These are phyloP conservation scores for Setomelanomma holmii DNA, from an alignment of 2,329 filamentous ascomycete genomes.

Conservation along the genomic window DNA sequence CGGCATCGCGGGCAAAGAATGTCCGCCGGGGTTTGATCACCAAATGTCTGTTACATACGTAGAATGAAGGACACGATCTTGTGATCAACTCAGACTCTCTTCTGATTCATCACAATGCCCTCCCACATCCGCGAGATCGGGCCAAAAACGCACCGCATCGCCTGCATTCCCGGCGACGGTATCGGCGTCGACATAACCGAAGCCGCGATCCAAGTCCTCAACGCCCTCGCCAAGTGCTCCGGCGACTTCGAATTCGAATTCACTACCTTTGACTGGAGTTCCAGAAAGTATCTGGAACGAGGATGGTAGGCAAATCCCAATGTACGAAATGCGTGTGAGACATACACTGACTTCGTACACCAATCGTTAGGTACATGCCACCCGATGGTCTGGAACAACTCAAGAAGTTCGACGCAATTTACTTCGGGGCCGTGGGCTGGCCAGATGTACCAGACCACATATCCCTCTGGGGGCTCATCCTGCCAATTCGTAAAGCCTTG, in stretches of 20 bases:
- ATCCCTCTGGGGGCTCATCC: conserved; percentile 70
- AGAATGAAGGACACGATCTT: too few species aligned
- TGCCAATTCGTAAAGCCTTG: conserved; percentile 71
- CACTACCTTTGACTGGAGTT: conserved; percentile 59
- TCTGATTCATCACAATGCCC: conserved; percentile 32
- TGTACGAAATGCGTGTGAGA: too few species aligned
- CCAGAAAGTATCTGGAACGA: conserved; percentile 57
- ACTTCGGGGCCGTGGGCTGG: conserved; percentile 67
- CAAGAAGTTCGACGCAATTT: conserved; percentile 61
- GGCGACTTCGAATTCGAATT: conserved; percentile 60
- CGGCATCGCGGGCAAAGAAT: background rate
- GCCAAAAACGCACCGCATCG: conserved; percentile 42
- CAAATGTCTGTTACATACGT: too few species aligned
- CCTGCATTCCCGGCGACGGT: conserved; percentile 43
- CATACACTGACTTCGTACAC: too few species aligned
- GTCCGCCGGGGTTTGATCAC: background rate
- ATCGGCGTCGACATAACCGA: conserved; percentile 43
- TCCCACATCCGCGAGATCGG: conserved; percentile 26
- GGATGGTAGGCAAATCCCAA: too few species aligned
- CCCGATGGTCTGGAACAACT: conserved; percentile 59
- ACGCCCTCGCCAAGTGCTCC: conserved; percentile 53
- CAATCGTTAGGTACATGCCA: too few species aligned
- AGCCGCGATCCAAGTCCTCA: conserved; percentile 37
- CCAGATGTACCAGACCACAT: conserved; percentile 71
- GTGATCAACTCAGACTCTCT: too few species aligned